A percentile compares a stretch with the other conserved stretches of the same genome.
phyloP scores from a whole-genome alignment of 2,329 filamentous ascomycete species.

The Kalaharituber pfeilii region DNA sequence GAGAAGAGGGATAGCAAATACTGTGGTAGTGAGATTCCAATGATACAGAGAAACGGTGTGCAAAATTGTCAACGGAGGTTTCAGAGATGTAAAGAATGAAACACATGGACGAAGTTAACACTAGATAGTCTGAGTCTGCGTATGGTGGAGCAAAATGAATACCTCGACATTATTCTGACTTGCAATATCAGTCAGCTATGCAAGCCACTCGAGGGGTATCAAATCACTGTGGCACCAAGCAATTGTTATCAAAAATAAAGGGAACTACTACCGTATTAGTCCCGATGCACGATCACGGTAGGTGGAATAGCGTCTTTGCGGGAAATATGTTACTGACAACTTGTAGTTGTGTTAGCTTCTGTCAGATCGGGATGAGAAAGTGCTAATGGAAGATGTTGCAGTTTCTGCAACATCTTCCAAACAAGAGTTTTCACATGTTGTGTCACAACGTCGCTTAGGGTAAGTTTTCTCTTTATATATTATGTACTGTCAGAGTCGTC shows the following conservation, averaged over 20 bases:
- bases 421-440: conserved; percentile 5
- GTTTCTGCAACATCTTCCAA: conserved; percentile 18
- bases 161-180: conserved; percentile 70
- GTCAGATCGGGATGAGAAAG: conserved; percentile 17
- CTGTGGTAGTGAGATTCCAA: conserved; percentile 61
- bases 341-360: neutral
- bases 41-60: conserved; percentile 45
- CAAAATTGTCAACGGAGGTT: conserved; percentile 49
- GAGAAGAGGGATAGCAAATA: conserved; percentile 52
- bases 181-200: conserved; percentile 58
- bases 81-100: conserved; percentile 30
- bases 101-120: conserved; percentile 1
- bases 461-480: no score
- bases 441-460: no score
- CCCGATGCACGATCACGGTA: no score
- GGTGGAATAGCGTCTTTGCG: no score
- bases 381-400: conserved; percentile 24
- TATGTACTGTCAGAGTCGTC: no score
- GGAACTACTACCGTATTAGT: no score
- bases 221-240: conserved; percentile 16
- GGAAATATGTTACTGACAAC: no score
- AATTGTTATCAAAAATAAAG: no score
- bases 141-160: conserved; percentile 54
- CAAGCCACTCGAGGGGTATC: conserved; percentile 43
- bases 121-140: conserved; percentile 1